phyloP scores from a whole-genome alignment of 768 basidiomycete species.

The Tephrocybe sp. region DNA sequence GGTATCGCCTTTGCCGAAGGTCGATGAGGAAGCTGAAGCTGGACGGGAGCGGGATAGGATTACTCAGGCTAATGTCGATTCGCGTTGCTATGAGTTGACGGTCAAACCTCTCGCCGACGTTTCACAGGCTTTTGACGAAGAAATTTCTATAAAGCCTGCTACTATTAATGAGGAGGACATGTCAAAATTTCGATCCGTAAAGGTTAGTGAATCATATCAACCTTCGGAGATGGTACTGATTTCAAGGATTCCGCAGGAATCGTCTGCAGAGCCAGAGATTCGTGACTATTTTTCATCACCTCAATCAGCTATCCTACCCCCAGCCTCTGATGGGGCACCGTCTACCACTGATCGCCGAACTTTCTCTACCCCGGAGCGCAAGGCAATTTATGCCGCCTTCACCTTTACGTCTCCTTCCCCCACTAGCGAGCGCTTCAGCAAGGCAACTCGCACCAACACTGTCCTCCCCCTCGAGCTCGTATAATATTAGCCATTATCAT shows the following conservation, averaged over 20 bases:
- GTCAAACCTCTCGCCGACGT: slow-evolving; percentile 79
- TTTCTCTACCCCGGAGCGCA: slow-evolving; percentile 76
- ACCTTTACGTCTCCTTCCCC: slow-evolving; percentile 77
- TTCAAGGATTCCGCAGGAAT: slow-evolving; percentile 34
- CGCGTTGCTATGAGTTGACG: slow-evolving; percentile 78
- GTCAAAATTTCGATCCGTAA: slow-evolving; percentile 38
- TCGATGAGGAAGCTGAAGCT: slow-evolving; percentile 48
- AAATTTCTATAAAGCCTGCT: slow-evolving; percentile 29
- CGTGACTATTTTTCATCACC: slow-evolving; percentile 49
- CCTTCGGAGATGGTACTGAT: slow-evolving; percentile 8
- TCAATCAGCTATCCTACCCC: slow-evolving; percentile 26
- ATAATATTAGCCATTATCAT: slow-evolving; percentile 9
- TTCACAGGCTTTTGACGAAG: slow-evolving; percentile 60
- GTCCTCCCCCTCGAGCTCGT: slow-evolving; percentile 24
- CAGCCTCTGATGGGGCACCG: slow-evolving; percentile 20
- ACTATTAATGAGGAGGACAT: slow-evolving; percentile 29
- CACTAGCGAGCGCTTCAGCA: slow-evolving; percentile 50
- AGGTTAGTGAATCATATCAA: slow-evolving; percentile 35
- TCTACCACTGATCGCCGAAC: slow-evolving; percentile 30
- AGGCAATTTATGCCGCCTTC: slow-evolving; percentile 69
- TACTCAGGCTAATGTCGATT: slow-evolving; percentile 57
- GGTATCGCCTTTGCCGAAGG: slow-evolving; percentile 58
- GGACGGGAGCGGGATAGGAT: slow-evolving; percentile 29
- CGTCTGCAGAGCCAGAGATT: slow-evolving; percentile 54
- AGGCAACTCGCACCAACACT: slow-evolving; percentile 33